These are phyloP conservation scores for Phaeodactylum tricornutum DNA, from an alignment of 108 stramenopile species.

Conservation along the genomic window DNA sequence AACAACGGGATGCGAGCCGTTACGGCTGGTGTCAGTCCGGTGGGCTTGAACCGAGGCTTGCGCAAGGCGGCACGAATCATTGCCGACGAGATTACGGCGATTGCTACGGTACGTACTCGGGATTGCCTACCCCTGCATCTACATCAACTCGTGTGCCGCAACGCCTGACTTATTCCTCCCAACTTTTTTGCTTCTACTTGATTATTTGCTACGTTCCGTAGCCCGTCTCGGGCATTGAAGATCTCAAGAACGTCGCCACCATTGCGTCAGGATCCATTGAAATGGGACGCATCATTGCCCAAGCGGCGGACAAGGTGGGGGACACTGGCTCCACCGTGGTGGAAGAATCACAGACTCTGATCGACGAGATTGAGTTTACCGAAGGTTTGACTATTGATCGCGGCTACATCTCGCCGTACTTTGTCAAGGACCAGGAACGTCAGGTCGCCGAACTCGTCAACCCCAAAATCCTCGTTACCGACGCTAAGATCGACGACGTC, in stretches of 20 bases:
- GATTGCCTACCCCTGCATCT: not conserved
- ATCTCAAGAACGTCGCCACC: slow-evolving; percentile 88
- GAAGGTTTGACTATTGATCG: slow-evolving; percentile 96
- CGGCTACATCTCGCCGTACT: slow-evolving; percentile 95
- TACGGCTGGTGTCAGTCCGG: slow-evolving; percentile 88
- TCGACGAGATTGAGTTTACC: slow-evolving; percentile 96
- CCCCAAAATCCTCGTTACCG: slow-evolving; percentile 87
- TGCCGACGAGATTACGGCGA: slow-evolving; percentile 56
- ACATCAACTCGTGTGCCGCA: not conserved
- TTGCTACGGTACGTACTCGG: slow-evolving; percentile 75
- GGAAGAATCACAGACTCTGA: slow-evolving; percentile 91
- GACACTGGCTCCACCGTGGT: slow-evolving; percentile 93
- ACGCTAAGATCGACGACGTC: slow-evolving; percentile 91
- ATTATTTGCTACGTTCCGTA: not conserved
- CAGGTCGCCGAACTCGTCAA: slow-evolving; percentile 83
- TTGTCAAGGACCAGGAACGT: slow-evolving; percentile 96
- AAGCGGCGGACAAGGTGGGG: slow-evolving; percentile 92
- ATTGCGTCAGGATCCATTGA: slow-evolving; percentile 85
- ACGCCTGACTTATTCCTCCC: not conserved
- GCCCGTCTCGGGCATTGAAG: slow-evolving; percentile 63
- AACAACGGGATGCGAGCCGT: slow-evolving; percentile 93
- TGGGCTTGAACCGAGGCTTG: slow-evolving; percentile 86
- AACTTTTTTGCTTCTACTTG: not conserved
- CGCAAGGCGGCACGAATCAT: slow-evolving; percentile 71
- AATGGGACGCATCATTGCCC: slow-evolving; percentile 94